Percentiles rank a stretch among this genome's conserved stretches.
Evolutionary conservation across 1,284 basidiomycete species (phyloP).

Genomic region (Cystobasidium sp.): DNA sequence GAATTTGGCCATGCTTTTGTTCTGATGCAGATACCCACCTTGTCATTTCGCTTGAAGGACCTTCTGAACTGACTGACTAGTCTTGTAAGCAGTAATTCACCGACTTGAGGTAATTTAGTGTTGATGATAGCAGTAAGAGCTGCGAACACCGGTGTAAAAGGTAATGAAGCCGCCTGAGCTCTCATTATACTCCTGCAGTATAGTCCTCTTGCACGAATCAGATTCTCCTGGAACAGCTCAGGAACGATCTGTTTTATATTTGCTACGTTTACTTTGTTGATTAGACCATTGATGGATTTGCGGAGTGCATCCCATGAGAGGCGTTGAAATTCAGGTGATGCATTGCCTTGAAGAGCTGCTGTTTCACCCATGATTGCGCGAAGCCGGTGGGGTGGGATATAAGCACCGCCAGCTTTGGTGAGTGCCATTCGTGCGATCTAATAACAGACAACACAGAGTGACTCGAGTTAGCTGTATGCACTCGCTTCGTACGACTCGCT

Average conservation of each 20-base stretch:
- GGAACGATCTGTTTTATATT: slow-evolving; percentile 98
- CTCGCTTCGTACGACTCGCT: not conserved
- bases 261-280: slow-evolving; percentile 93
- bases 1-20: not conserved
- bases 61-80: slow-evolving; percentile 93
- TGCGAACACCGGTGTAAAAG: slow-evolving; percentile 97
- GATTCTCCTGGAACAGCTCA: slow-evolving; percentile 88
- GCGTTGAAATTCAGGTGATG: slow-evolving; percentile 89
- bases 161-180: slow-evolving; percentile 92
- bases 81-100: slow-evolving; percentile 84
- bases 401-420: slow-evolving; percentile 82
- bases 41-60: slow-evolving; percentile 96
- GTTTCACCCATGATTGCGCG: slow-evolving; percentile 84
- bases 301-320: slow-evolving; percentile 97
- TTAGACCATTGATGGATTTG: slow-evolving; percentile 98
- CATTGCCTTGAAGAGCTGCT: slow-evolving; percentile 76
- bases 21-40: slow-evolving; percentile 64
- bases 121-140: slow-evolving; percentile 93
- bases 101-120: slow-evolving; percentile 94
- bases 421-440: slow-evolving; percentile 59
- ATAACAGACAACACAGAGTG: not conserved
- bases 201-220: slow-evolving; percentile 84
- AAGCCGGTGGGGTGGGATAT: slow-evolving; percentile 91
- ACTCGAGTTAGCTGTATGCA: not conserved
- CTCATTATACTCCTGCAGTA: slow-evolving; percentile 96